Base-by-base conservation (phyloP, 2,329 filamentous ascomycete genomes). In the Colletotrichum orbiculare region DNA sequence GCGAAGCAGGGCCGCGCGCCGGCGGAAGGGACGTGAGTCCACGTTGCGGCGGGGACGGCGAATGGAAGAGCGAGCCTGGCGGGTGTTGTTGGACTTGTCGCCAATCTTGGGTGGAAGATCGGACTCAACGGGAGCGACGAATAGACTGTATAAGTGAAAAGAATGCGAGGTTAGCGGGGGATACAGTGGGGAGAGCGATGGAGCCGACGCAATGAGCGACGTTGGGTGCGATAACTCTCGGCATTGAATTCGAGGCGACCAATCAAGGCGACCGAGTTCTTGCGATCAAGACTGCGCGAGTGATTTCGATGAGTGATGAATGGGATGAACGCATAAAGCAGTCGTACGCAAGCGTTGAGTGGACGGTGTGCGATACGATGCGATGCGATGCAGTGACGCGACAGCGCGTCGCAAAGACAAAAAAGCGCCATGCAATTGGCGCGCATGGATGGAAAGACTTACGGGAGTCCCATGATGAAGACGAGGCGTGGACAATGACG, bases 401-500 rank as follows among this genome's bases (percentile, higher is more conserved):
- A 17, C 39, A 55, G 46, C n/a, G 46, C 52, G 43, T 45, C 42
- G n/a, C n/a, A 15, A 25, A 25, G 25, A 25, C 25, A 4, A 4
- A 25, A 25, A 25, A 25, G 25, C 25, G 25, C 25, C 4, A 25
- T 25, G 25, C 25, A 25, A 25, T 25, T 25, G 25, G 25, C 25
- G 25, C 25, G 15, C 13, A 15, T 15, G 58, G 52, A 17, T 56
- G 41, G 42, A 34, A 47, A 41, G 53, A 81, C 81, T 81, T 79
- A 83, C 81, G 81, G 81, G 54, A 82, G 81, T 72, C 81, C 81
- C 81, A 83, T 83, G 54, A 48, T 71, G 70, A 64, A 15, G 10
- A n/a, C 12, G 11, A 15, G 12, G 59, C 42, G 42, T 33, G 58
- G 52, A 53, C 58, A 46, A 38, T 10, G 9, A 38, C 34, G 38